These are phyloP conservation scores for Ustilago bromivora DNA, from an alignment of 1,284 basidiomycete species.

Conservation along the genomic window DNA sequence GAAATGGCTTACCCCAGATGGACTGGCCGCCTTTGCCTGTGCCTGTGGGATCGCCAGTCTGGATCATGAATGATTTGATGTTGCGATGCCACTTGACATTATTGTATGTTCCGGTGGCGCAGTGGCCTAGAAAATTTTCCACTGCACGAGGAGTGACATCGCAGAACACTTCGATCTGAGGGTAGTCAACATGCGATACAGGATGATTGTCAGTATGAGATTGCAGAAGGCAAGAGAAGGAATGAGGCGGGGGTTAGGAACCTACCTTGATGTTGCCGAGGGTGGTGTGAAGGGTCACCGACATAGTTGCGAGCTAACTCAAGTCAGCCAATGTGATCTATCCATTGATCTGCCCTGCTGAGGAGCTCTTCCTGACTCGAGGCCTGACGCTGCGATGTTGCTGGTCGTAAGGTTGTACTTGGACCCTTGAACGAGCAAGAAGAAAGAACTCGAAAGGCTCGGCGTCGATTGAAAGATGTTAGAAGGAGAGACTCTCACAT, in stretches of 20 bases:
- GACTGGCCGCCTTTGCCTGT: constrained; percentile 93
- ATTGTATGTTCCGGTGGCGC: constrained; percentile 89
- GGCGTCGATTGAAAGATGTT: not conserved
- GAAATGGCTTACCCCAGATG: constrained; percentile 93
- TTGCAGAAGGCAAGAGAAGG: not conserved
- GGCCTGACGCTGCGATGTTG: not conserved
- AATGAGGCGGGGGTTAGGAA: not conserved
- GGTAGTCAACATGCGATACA: not conserved
- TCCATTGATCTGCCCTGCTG: too few relatives aligned
- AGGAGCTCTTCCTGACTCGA: not conserved
- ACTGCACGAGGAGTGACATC: constrained; percentile 93
- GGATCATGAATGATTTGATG: constrained; percentile 82
- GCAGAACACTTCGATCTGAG: constrained; percentile 93
- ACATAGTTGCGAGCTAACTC: constrained; percentile 73
- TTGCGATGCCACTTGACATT: constrained; percentile 84
- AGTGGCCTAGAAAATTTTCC: constrained; percentile 96
- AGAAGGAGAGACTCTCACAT: not conserved
- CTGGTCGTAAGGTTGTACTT: not conserved
- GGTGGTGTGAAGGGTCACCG: constrained; percentile 92
- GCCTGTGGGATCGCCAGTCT: constrained; percentile 96
- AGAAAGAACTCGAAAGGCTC: constrained; percentile 4
- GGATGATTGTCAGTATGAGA: not conserved
- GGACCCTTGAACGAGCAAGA: constrained; percentile 5
- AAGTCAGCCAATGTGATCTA: not conserved
- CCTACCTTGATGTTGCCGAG: constrained; percentile 92